Base-by-base conservation (phyloP, 73 alveolate genomes). In the Tetrahymena elliotti region DNA sequence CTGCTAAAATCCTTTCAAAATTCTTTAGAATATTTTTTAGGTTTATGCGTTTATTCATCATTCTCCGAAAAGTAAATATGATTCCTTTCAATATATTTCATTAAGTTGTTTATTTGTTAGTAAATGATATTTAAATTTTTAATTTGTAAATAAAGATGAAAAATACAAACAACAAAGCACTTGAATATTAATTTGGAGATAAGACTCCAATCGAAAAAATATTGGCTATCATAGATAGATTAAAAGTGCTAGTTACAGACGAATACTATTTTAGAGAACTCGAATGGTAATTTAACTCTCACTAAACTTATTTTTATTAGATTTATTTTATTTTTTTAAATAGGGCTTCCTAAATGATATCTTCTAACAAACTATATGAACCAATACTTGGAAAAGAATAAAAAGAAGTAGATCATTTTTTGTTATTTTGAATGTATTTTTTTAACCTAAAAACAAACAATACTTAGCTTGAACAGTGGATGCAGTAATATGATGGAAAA, bases 151-250 rank as follows among this genome's bases (percentile, higher is more conserved):
- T 18, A 83, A 84, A 35, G 31, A 94, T 84, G 83, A 27, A 94
- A 94, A 93, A 84, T 37, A 94, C 93, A 41, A 88, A 84, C 33
- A 88, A 84, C 31, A 84, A 84, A 52, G 68, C 93, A 39, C 53
- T 52, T 0, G 95, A 82, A 0, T 35, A 52, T 38, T 47, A 94
- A 92, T 84, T 84, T 52, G 84, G 68, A 1, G 96, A 84, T 6
- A 93, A 93, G 20, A 84, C 96, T 22, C 96, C 96, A 34, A 92
- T 94, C 8, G 96, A 88, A 31, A 94, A 94, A 68, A 93, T 94
- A 16, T 31, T 94, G 10, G 96, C 83, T 27, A 94, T 94, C 15
- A 47, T 94, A 33, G 83, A 94, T n/a, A 93, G 84, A 22, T 47
- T 94, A 31, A 93, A 88, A 88, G 92, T 40, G 13, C 33, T 40